These are phyloP conservation scores for Mycena floridula DNA, from an alignment of 768 basidiomycete species.

Conservation along the genomic window DNA sequence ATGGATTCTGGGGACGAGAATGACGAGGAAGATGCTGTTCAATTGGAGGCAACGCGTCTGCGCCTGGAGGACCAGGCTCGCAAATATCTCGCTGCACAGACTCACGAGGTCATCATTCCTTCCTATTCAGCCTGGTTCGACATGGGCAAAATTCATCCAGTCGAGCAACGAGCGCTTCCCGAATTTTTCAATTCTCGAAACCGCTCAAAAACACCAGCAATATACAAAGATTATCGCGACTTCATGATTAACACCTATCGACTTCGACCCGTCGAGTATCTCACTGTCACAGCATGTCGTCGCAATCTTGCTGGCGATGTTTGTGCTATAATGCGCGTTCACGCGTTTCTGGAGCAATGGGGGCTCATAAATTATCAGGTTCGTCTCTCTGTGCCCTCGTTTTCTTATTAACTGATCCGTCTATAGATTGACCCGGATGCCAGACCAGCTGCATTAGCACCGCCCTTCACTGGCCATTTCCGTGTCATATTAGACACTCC, in stretches of 20 bases:
- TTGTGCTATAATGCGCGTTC: conserved; percentile 97
- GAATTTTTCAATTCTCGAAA: conserved; percentile 98
- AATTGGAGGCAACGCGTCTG: conserved; percentile 72
- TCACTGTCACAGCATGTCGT: conserved; percentile 95
- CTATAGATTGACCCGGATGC: conserved; percentile 93
- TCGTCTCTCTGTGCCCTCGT: conserved; percentile 13
- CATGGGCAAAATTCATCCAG: conserved; percentile 87
- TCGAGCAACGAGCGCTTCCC: conserved; percentile 88
- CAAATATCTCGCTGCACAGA: conserved; percentile 95
- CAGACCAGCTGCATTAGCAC: conserved; percentile 87
- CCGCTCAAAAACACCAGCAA: conserved; percentile 89
- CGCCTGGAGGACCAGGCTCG: conserved; percentile 82
- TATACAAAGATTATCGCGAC: conserved; percentile 99
- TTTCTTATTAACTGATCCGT: conserved; percentile 4
- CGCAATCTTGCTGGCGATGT: conserved; percentile 97
- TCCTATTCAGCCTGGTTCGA: conserved; percentile 98
- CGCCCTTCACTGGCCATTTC: conserved; percentile 98
- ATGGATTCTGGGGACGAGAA: conserved; percentile 73
- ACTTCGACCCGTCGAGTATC: conserved; percentile 87
- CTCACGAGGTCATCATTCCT: conserved; percentile 94
- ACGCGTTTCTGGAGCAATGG: conserved; percentile 99
- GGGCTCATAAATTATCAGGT: conserved; percentile 99
- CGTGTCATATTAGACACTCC: conserved; percentile 96
- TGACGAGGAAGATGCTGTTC: conserved; percentile 82
- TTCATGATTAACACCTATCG: conserved; percentile 99